A percentile compares a stretch with the other conserved stretches of the same genome.
These are phyloP conservation scores for Gnomoniopsis smithogilvyi DNA, from an alignment of 2,329 filamentous ascomycete species.

Conservation along the genomic window DNA sequence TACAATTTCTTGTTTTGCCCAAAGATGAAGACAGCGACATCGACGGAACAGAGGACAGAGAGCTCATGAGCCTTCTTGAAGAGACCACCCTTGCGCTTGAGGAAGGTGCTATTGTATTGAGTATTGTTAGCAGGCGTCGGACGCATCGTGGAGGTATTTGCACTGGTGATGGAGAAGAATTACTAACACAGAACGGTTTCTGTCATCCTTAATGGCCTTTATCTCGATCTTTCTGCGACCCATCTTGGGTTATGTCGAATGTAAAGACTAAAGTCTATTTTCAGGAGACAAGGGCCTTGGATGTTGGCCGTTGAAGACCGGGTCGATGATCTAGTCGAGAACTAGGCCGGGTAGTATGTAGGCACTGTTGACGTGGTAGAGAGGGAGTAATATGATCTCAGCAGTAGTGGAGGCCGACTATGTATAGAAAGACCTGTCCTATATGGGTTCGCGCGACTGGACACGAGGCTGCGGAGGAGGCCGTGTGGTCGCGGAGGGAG, in stretches of 20 bases:
- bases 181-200: slow-evolving; percentile 92
- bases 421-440: slow-evolving; percentile 8
- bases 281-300: slow-evolving; percentile 12
- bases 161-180: background rate
- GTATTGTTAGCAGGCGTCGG: slow-evolving; percentile 9
- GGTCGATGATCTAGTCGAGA: slow-evolving; percentile 7
- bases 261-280: slow-evolving; percentile 12
- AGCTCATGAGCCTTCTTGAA: slow-evolving; percentile 99
- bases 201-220: slow-evolving; percentile 98
- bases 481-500: background rate
- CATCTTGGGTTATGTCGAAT: slow-evolving; percentile 54
- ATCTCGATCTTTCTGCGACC: slow-evolving; percentile 99
- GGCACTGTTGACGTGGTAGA: background rate
- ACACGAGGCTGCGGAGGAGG: background rate
- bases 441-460: background rate
- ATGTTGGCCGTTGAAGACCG: slow-evolving; percentile 15
- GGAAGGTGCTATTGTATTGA: slow-evolving; percentile 68
- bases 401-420: slow-evolving; percentile 14
- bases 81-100: slow-evolving; percentile 96
- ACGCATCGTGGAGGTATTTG: background rate
- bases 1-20: slow-evolving; percentile 99
- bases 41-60: slow-evolving; percentile 95
- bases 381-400: background rate
- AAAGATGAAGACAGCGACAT: slow-evolving; percentile 98
- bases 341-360: slow-evolving; percentile 12